A percentile compares a stretch with the other conserved stretches of the same genome.
Evolutionary conservation across 495 filamentous ascomycete species (phyloP).

Genomic region (Neurospora sp.): DNA sequence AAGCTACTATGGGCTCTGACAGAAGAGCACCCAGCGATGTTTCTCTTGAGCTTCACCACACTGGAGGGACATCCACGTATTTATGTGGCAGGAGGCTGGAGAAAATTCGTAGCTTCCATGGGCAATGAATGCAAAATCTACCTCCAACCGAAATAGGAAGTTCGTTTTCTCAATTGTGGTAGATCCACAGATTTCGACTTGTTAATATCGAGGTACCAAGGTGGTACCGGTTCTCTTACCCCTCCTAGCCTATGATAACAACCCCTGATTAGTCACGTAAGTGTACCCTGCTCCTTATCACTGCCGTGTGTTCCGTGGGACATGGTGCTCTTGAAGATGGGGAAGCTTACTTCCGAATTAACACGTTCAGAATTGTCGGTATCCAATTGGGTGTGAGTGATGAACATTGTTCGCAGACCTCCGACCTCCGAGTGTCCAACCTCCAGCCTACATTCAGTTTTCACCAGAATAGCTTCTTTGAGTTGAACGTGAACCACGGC

Average conservation of each 20-base stretch:
- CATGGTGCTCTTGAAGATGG: background rate
- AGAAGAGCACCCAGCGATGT: background rate
- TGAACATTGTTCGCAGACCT: background rate
- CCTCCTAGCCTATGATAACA: background rate
- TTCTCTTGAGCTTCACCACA: background rate
- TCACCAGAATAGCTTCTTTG: background rate
- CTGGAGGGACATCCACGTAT: background rate
- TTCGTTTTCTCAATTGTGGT: background rate
- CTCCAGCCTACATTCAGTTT: background rate
- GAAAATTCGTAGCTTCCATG: background rate
- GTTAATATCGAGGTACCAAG: background rate
- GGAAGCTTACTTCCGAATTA: background rate
- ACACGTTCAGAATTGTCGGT: background rate
- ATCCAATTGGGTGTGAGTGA: background rate
- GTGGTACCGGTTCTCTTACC: background rate
- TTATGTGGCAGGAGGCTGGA: background rate
- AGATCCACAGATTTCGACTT: background rate
- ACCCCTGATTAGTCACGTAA: background rate
- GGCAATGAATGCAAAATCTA: background rate
- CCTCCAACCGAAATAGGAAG: background rate
- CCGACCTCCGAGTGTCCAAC: background rate
- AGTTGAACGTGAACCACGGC: background rate
- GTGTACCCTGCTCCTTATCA: background rate
- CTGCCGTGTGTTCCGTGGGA: background rate
- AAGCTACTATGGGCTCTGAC: background rate